A percentile compares a stretch with the other conserved stretches of the same genome.
Conservation (phyloP, 768 basidiomycete genomes). For the Kwoniella dejecticola region DNA sequence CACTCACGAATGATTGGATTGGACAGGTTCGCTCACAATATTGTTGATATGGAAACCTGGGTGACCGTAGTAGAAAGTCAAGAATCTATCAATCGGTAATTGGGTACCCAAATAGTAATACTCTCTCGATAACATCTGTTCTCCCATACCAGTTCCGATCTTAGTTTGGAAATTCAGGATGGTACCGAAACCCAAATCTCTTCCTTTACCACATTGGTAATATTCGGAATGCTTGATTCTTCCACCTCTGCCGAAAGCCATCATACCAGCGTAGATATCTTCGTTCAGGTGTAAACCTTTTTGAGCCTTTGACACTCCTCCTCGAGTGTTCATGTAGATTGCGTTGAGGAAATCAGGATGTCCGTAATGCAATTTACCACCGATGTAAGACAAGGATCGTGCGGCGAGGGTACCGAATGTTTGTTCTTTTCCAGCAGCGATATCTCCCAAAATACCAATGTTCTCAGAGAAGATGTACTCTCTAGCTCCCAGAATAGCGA, state of each 20-base stretch:
- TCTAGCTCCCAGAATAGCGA: slow-evolving; percentile 96
- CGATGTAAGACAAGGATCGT: slow-evolving; percentile 92
- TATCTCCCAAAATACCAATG: slow-evolving; percentile 96
- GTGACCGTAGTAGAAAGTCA: slow-evolving; percentile 99
- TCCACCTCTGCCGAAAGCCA: slow-evolving; percentile 91
- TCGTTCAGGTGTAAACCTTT: slow-evolving; percentile 99
- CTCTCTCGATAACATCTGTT: slow-evolving; percentile 98
- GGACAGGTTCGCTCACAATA: slow-evolving; percentile 60
- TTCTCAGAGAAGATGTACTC: slow-evolving; percentile 99
- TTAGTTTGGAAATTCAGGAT: slow-evolving; percentile 99
- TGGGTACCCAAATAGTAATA: slow-evolving; percentile 99
- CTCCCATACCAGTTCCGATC: slow-evolving; percentile 99
- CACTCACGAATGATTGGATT: too few species aligned
- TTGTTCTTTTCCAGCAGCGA: slow-evolving; percentile 98
- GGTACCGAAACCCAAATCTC: slow-evolving; percentile 97
- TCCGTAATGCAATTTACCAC: slow-evolving; percentile 97
- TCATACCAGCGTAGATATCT: slow-evolving; percentile 99
- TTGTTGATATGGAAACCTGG: slow-evolving; percentile 99
- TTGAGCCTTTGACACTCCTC: slow-evolving; percentile 97
- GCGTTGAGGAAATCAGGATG: slow-evolving; percentile 99
- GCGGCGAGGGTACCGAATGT: slow-evolving; percentile 98
- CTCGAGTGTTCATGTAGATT: slow-evolving; percentile 96
- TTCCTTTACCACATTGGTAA: slow-evolving; percentile 97
- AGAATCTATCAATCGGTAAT: slow-evolving; percentile 94
- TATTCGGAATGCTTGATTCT: slow-evolving; percentile 99